phyloP scores from a whole-genome alignment of 202 grass and related monocot species.

The Schoenoplectus triqueter region DNA sequence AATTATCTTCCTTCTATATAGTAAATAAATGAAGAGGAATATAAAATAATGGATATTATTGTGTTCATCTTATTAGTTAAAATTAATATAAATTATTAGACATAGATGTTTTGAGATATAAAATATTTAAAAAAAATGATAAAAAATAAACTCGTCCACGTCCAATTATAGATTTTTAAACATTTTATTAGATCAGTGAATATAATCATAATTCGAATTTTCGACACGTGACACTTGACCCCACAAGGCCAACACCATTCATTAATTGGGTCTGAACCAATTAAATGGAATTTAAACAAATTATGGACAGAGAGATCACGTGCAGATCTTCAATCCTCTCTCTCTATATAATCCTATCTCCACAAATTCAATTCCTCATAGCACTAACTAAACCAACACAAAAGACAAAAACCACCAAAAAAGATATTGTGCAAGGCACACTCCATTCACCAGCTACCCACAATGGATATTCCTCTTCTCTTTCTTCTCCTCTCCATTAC shows the following conservation, averaged over 20 bases:
- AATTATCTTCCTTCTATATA: no score
- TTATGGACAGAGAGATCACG: not conserved
- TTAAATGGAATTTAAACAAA: not conserved
- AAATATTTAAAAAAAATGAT: no score
- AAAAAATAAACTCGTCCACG: no score
- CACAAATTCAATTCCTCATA: not conserved
- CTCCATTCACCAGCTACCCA: not conserved
- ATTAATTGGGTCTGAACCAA: not conserved
- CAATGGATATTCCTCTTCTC: slow-evolving; percentile 38
- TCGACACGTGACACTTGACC: not conserved
- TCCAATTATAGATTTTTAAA: no score
- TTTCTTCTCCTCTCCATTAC: slow-evolving; percentile 45
- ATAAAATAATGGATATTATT: no score
- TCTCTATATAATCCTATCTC: slow-evolving; percentile 38
- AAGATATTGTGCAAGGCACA: slow-evolving; percentile 10
- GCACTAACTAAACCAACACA: not conserved
- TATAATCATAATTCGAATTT: not conserved
- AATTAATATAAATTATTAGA: no score
- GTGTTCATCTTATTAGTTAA: no score
- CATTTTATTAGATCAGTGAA: not conserved
- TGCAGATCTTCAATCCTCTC: not conserved
- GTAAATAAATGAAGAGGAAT: no score
- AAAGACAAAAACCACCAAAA: not conserved
- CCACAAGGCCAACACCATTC: not conserved
- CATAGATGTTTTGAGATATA: no score